Evolutionary conservation across 441 rosid species (phyloP), one percentile per base, ranked within the genome.

Genomic region (Capsella rubella): DNA sequence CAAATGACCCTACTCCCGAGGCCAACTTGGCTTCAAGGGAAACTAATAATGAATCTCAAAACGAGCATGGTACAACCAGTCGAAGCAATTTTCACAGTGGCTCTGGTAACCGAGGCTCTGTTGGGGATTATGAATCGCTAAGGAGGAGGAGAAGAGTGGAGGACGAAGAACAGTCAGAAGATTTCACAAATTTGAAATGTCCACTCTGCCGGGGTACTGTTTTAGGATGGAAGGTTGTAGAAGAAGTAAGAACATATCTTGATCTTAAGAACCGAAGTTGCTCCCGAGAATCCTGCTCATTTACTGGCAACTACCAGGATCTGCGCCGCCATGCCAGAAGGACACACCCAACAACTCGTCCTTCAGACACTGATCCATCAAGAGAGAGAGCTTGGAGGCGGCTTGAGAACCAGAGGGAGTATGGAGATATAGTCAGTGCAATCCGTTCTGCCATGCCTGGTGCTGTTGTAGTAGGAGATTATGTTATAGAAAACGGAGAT

Each of bases 381-480:
- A 83, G 94, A 75, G 94, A 89, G 71, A 83, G 72, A 69, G 90
- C 87, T 31, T 89, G 94, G 94, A 85, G 75, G 57, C 83, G 78
- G 56, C 85, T 89, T 7, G 91, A 89, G 84, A 84, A 84, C 78
- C 91, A 86, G 60, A 86, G 89, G 34, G 90, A 83, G 69, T 84
- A 86, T 42, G 87, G 84, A 64, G 95, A 89, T 64, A 86, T 86
- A 74, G 87, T 89, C 11, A 89, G 91, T 75, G 90, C 90, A 9
- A 79, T 92, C 43, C 97, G 82, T 43, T 88, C 99, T 16, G 93
- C 99, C 25, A 89, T 92, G 71, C 99, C 99, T 0, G 97, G 97
- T 70, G 95, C 97, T 69, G 82, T 92, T 40, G 97, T 94, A 8
- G 92, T 94, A 72, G 99, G 97, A 46, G 99, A 95, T 77, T 95